A percentile compares a stretch with the other conserved stretches of the same genome.
Evolutionary conservation across 805 yeast species (phyloP).

Genomic region (Sporopachydermia lactativora): DNA sequence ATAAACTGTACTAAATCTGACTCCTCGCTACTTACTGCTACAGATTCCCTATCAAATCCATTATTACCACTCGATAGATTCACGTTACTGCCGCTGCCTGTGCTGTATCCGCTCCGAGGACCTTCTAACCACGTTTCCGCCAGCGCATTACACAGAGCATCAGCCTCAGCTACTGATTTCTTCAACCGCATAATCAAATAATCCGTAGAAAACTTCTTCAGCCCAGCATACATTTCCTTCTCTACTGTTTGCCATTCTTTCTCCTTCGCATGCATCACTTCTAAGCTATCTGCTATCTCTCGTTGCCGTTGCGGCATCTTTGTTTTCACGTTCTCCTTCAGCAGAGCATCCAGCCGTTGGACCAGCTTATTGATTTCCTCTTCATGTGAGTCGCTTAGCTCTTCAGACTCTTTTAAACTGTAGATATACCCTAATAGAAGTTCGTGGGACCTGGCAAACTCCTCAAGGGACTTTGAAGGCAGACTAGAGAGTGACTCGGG

Average conservation of each 20-base stretch:
- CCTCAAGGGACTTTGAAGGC: not conserved
- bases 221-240: conserved; percentile 18
- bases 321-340: not conserved
- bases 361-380: not conserved
- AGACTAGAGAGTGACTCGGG: too few relatives aligned
- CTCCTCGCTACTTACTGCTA: conserved; percentile 16
- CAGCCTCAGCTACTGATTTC: conserved; percentile 18
- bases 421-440: not conserved
- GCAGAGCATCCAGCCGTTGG: not conserved
- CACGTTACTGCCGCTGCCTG: conserved; percentile 9
- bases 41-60: conserved; percentile 6
- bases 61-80: conserved; percentile 2
- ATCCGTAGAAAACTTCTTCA: conserved; percentile 24
- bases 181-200: conserved; percentile 21
- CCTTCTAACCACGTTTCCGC: conserved; percentile 19
- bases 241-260: conserved; percentile 24
- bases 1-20: conserved; percentile 24
- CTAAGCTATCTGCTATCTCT: not conserved
- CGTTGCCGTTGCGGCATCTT: not conserved
- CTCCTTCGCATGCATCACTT: conserved; percentile 4
- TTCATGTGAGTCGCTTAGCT: not conserved
- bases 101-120: conserved; percentile 8
- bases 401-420: not conserved
- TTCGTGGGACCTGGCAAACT: not conserved
- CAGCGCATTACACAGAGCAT: conserved; percentile 21